Evolutionary conservation across 2,329 filamentous ascomycete genomes (phyloP).

Genomic region (Trichoderma sp.): DNA sequence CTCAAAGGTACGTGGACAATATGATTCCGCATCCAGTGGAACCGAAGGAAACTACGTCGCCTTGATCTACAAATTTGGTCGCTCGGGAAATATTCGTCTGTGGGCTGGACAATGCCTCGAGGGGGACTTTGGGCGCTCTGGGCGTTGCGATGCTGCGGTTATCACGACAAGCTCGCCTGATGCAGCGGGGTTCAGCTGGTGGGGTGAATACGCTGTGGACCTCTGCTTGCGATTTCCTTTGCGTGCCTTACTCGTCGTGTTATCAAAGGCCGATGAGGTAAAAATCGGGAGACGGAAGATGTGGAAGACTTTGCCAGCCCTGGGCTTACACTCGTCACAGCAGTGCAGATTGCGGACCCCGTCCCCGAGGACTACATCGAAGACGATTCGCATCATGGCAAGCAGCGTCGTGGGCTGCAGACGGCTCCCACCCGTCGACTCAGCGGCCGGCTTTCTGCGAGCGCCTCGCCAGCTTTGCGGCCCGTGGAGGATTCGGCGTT

Average conservation of each 20-base stretch:
- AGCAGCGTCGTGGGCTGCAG: slow-evolving; percentile 39
- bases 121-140: not conserved
- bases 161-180: slow-evolving; percentile 14
- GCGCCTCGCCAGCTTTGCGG: slow-evolving; percentile 39
- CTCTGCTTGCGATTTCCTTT: not conserved
- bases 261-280: slow-evolving; percentile 8
- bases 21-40: not conserved
- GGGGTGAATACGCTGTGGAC: slow-evolving; percentile 1
- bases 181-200: slow-evolving; percentile 11
- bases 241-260: slow-evolving; percentile 9
- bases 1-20: slow-evolving; percentile 49
- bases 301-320: not conserved
- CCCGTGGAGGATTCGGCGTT: slow-evolving; percentile 37
- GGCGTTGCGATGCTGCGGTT: slow-evolving; percentile 5
- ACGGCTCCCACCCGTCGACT: slow-evolving; percentile 42
- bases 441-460: slow-evolving; percentile 48
- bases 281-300: not conserved
- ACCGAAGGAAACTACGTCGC: not conserved
- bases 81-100: not conserved
- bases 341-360: slow-evolving; percentile 63
- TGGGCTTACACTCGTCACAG: slow-evolving; percentile 37
- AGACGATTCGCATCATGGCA: slow-evolving; percentile 39
- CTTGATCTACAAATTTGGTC: not conserved
- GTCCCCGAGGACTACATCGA: slow-evolving; percentile 41
- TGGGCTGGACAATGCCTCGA: not conserved